Evolutionary conservation across 352 stramenopile species (phyloP).

Genomic region (Phytophthora quininea): DNA sequence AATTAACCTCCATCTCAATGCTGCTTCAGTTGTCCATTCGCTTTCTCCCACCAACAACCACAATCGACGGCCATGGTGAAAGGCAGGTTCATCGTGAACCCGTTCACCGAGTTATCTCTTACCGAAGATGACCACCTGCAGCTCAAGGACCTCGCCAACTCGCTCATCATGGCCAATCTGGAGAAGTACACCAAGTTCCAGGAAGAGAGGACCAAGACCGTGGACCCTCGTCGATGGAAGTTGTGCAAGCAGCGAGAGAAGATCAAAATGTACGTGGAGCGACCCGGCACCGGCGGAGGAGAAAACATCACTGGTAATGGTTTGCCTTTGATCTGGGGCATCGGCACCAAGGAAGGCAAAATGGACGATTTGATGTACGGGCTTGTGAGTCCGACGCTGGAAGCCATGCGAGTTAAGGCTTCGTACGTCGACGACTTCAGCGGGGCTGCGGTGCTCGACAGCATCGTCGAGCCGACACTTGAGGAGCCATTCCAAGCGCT

Average conservation of each 20-base stretch:
- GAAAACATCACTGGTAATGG: constrained; percentile 30
- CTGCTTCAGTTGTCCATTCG: no score
- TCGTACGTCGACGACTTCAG: constrained; percentile 53
- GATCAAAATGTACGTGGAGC: constrained; percentile 40
- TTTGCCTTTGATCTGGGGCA: constrained; percentile 39
- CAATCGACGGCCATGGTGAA: constrained; percentile 21
- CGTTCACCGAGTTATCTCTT: constrained; percentile 29
- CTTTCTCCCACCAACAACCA: background rate
- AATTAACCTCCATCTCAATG: no score
- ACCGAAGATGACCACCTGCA: constrained; percentile 22
- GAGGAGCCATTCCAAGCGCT: constrained; percentile 44
- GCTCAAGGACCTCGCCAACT: constrained; percentile 33
- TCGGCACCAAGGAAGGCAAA: constrained; percentile 39
- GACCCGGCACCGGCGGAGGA: constrained; percentile 14
- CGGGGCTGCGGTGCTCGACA: constrained; percentile 57
- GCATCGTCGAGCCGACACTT: constrained; percentile 47
- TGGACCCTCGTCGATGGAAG: constrained; percentile 44
- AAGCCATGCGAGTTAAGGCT: constrained; percentile 58
- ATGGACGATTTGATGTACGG: constrained; percentile 61
- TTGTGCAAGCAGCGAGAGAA: constrained; percentile 46
- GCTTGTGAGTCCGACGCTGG: constrained; percentile 48
- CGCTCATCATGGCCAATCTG: constrained; percentile 28
- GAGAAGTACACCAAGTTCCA: constrained; percentile 32
- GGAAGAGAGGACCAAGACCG: constrained; percentile 24
- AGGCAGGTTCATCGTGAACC: constrained; percentile 37